phyloP scores from a whole-genome alignment of 495 filamentous ascomycete species.

The Chaetomium fimeti region DNA sequence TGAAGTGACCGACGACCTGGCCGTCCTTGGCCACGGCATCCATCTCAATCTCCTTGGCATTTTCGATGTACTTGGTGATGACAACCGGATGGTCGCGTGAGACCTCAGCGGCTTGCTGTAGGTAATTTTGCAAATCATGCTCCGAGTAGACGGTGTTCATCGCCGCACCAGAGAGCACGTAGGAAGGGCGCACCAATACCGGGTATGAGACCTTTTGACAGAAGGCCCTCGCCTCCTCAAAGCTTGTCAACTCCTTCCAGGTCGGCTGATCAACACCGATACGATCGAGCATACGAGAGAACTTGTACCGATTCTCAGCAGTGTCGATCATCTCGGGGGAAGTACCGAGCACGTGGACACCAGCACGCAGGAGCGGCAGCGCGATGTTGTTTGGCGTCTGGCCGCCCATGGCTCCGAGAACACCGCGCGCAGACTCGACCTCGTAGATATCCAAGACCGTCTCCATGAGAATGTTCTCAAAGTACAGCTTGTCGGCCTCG shows the following conservation, averaged over 20 bases:
- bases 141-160: constrained; percentile 96
- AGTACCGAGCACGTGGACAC: constrained; percentile 89
- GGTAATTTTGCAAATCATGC: constrained; percentile 82
- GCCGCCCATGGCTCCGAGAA: constrained; percentile 97
- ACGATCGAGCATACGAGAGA: constrained; percentile 92
- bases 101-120: constrained; percentile 83
- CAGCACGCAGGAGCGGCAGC: constrained; percentile 78
- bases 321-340: constrained; percentile 99
- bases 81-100: constrained; percentile 96
- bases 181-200: constrained; percentile 89
- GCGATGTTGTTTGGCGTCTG: constrained; percentile 99
- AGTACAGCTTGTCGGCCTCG: constrained; percentile 92
- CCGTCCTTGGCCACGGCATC: constrained; percentile 89
- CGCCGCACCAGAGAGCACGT: constrained; percentile 93
- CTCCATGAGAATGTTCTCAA: constrained; percentile 96
- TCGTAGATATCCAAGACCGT: constrained; percentile 95
- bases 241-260: constrained; percentile 94
- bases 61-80: constrained; percentile 98
- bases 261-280: constrained; percentile 96
- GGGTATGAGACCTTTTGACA: constrained; percentile 84
- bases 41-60: constrained; percentile 96
- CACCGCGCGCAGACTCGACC: constrained; percentile 78
- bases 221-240: constrained; percentile 80
- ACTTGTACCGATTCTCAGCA: constrained; percentile 97
- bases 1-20: constrained; percentile 84